Evolutionary conservation across 306 rosid species (phyloP).

Genomic region (Cyamopsis tetragonoloba): DNA sequence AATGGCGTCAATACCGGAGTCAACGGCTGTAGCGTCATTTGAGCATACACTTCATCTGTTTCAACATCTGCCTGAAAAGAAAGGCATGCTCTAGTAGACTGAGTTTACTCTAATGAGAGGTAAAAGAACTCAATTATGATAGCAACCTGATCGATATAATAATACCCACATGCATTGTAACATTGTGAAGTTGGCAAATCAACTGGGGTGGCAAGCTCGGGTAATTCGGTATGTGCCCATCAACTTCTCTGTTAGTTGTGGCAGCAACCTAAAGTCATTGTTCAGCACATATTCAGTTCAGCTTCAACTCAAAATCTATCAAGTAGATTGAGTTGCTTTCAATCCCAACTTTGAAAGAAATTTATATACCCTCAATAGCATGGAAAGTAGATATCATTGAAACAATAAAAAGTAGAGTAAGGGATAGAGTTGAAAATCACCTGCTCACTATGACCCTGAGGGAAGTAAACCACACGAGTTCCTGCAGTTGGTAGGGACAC

Average conservation of each 20-base stretch:
- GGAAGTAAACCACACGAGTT: conserved; percentile 78
- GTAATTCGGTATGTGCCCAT: conserved; percentile 77
- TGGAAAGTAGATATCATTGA: conserved; percentile 1
- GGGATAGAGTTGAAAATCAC: conserved; percentile 14
- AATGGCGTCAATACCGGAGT: conserved; percentile 49
- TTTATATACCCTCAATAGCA: not conserved
- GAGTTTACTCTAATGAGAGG: not conserved
- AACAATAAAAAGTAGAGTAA: not conserved
- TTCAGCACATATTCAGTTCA: conserved; percentile 2
- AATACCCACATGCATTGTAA: conserved; percentile 79
- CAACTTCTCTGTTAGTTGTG: conserved; percentile 73
- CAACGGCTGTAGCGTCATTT: conserved; percentile 79
- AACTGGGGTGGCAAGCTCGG: conserved; percentile 81
- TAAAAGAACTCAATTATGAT: not conserved
- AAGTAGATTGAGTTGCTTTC: not conserved
- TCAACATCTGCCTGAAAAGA: conserved; percentile 85
- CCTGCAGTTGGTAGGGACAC: conserved; percentile 75
- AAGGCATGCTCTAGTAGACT: conserved; percentile 21
- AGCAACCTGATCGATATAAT: conserved; percentile 3
- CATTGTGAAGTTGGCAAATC: conserved; percentile 80
- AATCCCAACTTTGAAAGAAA: conserved; percentile 22
- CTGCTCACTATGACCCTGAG: conserved; percentile 93
- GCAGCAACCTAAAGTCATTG: conserved; percentile 63
- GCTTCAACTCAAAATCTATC: not conserved
- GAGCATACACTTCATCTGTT: conserved; percentile 93